These are phyloP conservation scores for Fusarium sp. DNA, from an alignment of 2,329 filamentous ascomycete genomes.

Conservation along the genomic window DNA sequence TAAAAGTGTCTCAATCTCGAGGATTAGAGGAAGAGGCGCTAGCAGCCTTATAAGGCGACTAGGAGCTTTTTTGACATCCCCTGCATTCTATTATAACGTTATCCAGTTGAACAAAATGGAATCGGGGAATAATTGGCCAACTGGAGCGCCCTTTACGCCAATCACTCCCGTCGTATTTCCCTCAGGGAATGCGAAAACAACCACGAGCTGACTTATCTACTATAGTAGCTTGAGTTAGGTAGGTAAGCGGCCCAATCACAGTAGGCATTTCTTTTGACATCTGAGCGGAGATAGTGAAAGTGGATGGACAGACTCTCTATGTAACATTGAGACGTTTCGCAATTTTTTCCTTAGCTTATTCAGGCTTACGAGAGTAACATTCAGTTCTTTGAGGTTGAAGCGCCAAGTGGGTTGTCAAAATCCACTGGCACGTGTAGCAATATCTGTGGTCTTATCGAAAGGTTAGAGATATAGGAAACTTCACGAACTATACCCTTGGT, in stretches of 20 bases:
- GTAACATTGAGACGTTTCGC: background rate
- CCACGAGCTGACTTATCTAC: background rate
- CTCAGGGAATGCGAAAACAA: background rate
- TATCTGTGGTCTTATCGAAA: fast-evolving
- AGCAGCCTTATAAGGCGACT: background rate
- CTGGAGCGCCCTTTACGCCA: fast-evolving
- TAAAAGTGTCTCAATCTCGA: background rate
- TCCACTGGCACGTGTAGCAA: too few species aligned
- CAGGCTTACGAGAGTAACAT: background rate
- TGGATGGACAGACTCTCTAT: background rate
- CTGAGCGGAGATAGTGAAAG: background rate
- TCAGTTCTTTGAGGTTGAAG: fast-evolving
- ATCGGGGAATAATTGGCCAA: background rate
- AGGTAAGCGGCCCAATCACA: background rate
- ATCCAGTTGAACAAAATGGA: too few species aligned
- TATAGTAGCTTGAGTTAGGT: background rate
- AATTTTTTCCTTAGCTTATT: background rate
- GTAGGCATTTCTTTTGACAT: background rate
- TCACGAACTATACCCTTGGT: fast-evolving
- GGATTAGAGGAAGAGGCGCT: background rate
- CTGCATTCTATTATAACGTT: too few species aligned
- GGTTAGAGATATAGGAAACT: fast-evolving
- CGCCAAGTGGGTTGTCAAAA: fast-evolving
- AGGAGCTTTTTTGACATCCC: background rate
- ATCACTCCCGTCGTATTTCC: background rate